Conservation (phyloP, 495 filamentous ascomycete genomes). For the Hypoxylon fragiforme region DNA sequence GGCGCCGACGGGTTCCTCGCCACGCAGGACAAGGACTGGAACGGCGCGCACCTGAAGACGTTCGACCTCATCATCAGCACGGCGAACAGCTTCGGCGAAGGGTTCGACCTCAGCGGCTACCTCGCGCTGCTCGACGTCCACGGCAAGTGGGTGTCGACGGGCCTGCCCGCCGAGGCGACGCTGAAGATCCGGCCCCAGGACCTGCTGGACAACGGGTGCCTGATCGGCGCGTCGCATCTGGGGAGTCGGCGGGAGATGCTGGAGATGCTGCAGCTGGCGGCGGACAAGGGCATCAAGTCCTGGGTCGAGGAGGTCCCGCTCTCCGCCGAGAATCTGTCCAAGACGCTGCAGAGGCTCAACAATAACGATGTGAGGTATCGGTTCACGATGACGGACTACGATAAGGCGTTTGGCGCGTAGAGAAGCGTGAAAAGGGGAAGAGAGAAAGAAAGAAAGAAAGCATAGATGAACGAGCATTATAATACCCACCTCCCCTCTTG, state of each 20-base stretch:
- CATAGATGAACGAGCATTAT: no score
- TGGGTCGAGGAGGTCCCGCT: conserved; percentile 82
- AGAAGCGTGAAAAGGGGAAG: neutral
- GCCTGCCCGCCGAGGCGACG: conserved; percentile 79
- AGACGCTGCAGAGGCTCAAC: conserved; percentile 67
- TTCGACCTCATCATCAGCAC: conserved; percentile 66
- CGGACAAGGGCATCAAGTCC: conserved; percentile 76
- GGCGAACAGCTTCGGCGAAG: conserved; percentile 53
- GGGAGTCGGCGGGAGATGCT: conserved; percentile 80
- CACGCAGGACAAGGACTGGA: conserved; percentile 69
- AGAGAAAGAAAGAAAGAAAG: no score
- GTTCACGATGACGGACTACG: conserved; percentile 56
- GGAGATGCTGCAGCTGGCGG: conserved; percentile 80
- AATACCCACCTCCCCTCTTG: no score
- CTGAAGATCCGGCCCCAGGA: conserved; percentile 75
- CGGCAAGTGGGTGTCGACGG: conserved; percentile 80
- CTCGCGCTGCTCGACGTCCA: conserved; percentile 80
- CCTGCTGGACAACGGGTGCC: conserved; percentile 74
- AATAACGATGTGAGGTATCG: conserved; percentile 64
- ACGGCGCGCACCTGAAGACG: conserved; percentile 53
- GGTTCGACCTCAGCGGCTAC: conserved; percentile 67
- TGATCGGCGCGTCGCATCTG: conserved; percentile 80
- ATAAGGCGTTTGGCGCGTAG: conserved; percentile 50
- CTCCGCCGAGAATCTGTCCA: conserved; percentile 66
- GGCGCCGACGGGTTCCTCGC: conserved; percentile 77